A percentile compares a stretch with the other conserved stretches of the same genome.
phyloP scores from a whole-genome alignment of 257 asterid species.

The Solanum boliviense region DNA sequence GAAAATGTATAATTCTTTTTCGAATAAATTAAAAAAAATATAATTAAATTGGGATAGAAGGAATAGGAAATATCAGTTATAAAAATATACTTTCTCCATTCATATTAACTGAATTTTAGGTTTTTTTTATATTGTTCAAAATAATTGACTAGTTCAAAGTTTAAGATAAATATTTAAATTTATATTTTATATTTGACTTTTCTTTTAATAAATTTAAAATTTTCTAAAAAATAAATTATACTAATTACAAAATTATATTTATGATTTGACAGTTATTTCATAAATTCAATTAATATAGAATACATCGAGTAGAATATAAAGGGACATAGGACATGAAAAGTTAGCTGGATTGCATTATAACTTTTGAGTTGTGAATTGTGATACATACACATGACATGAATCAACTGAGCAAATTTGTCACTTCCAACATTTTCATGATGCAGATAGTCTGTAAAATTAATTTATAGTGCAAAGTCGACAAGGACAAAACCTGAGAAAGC shows the following conservation, averaged over 20 bases:
- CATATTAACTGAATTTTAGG: too few species aligned
- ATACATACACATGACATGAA: neutral
- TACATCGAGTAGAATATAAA: neutral
- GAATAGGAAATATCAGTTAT: neutral
- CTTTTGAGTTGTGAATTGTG: neutral
- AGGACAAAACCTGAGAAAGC: neutral
- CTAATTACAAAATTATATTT: too few species aligned
- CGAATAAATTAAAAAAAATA: neutral
- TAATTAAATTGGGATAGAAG: neutral
- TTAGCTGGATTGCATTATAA: neutral
- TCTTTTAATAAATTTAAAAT: too few species aligned
- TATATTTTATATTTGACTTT: too few species aligned
- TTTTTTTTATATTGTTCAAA: too few species aligned
- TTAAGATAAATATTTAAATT: too few species aligned
- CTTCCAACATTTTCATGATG: neutral
- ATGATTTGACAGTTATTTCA: too few species aligned
- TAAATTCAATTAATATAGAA: too few species aligned
- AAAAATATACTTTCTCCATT: neutral
- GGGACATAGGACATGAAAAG: neutral
- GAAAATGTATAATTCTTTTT: neutral
- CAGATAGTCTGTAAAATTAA: neutral
- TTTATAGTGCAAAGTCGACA: neutral
- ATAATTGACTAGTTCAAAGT: too few species aligned
- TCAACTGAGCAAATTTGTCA: neutral
- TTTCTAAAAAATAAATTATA: neutral